Base-by-base conservation (phyloP, 345 rosid species). In the Lumnitzera littorea region DNA sequence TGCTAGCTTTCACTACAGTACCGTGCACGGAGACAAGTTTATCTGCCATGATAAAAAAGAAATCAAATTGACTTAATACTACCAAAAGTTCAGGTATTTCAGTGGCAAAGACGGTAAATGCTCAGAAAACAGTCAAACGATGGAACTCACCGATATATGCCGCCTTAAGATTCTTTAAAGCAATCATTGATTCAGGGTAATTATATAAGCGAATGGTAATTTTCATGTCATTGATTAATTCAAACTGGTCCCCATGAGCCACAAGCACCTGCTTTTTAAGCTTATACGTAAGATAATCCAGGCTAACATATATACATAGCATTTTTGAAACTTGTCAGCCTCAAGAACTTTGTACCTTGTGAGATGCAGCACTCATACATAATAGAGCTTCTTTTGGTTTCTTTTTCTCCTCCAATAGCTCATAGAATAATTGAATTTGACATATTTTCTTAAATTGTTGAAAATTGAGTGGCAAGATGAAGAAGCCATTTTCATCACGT, bases 1-100 rank as follows among this genome's bases (percentile, higher is more conserved):
- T 84, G 88, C 95, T 90, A 66, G 74, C 87, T 84, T 92, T 92
- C 36, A 89, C 87, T 13, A 92, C 90, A 0, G 91, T 85, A 48
- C 97, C 98, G 60, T 84, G 84, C 56, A 92, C 84, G 23, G 98
- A 85, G 55, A 89, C 95, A 74, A 92, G 91, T 80, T 92, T 92
- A 62, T 89, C 98, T 92, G 84, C 31, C 72, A 67, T 66, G 50
- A 25, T 61, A 79, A 55, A 58, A 56, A 55, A 57, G 29, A 50
- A 50, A 20, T 11, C 46, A 24, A 49, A 12, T 13, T 14, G 1
- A 10, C 48, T 50, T 13, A 41, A 61, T 6, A 36, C 48, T 25
- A 56, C 24, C 52, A 62, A 50, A 14, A 13, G n/a, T 48, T 50
- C 25, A 15, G 36, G 51, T 51, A 70, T 58, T 31, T 47, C 1